A percentile compares a stretch with the other conserved stretches of the same genome.
These are phyloP conservation scores for Besnoitia besnoiti DNA, from an alignment of 169 alveolate species.

Conservation along the genomic window DNA sequence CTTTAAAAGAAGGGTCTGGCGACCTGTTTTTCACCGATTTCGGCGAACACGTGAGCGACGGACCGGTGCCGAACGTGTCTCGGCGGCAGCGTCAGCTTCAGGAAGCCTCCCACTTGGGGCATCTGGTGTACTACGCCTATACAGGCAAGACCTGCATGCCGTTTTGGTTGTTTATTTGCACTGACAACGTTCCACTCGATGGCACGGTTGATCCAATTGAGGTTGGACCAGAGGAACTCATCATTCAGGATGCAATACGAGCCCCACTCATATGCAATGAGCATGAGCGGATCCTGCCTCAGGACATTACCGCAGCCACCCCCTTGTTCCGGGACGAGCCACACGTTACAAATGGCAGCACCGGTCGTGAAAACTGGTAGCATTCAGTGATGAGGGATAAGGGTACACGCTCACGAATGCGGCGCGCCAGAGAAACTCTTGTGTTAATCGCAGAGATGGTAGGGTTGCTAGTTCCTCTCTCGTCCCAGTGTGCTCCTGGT, in stretches of 20 bases:
- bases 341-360: no score
- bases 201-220: not conserved
- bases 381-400: no score
- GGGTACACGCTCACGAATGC: no score
- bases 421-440: no score
- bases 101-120: not conserved
- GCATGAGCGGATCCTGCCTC: not conserved
- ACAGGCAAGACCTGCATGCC: not conserved
- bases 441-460: no score
- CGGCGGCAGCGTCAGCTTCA: not conserved
- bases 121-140: not conserved
- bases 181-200: not conserved
- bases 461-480: no score
- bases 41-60: not conserved
- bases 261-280: not conserved
- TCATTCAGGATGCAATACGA: not conserved
- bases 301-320: not conserved
- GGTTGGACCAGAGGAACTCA: not conserved
- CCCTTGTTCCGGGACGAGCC: not conserved
- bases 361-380: no score
- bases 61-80: not conserved
- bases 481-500: no score
- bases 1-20: not conserved
- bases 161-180: not conserved
- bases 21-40: not conserved